Base-by-base conservation (phyloP, 2,329 filamentous ascomycete species). In the Bipolaris cookei region DNA sequence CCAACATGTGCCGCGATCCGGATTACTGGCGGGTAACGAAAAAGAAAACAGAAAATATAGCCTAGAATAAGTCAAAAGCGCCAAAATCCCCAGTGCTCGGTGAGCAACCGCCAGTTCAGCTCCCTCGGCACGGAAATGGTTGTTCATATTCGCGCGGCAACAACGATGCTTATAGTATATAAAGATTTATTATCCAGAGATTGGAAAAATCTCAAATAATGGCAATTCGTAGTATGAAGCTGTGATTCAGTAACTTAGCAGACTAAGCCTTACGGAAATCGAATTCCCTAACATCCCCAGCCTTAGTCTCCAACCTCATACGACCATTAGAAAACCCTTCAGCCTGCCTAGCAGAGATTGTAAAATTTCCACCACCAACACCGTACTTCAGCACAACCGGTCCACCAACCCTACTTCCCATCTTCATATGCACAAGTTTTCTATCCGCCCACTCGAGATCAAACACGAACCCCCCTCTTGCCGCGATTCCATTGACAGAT, bases 401-500 rank as follows among this genome's bases (percentile, higher is more conserved):
- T 3, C 52, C 52, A 28, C 52, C 45, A 37, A 44, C 54, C 8
- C 58, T 56, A 47, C 50, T 53, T 42, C 54, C 49, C 38, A 66
- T 62, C 41, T 61, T 53, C 18, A 64, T 64, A 53, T 71, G 62
- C 66, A 47, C 52, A 28, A 65, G 35, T 4, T 25, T 43, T n/a
- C 57, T 54, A n/a, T 28, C 42, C 5, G 10, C 25, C 64, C 65
- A 68, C 16, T 57, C 48, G 16, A 67, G 51, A 55, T 67, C 65
- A 7, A 67, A 60, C 2, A 61, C 61, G 32, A 67, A 67, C 1
- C 60, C 58, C 0, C 64, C 62, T 34, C 65, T 51, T 1, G 64
- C 59, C 0, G 62, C 55, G 2, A 67, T 35, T 0, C 65, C 64
- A 30, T 45, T 61, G 8, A 65, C 64, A 38, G 44, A 58, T 3